Conservation (phyloP, 2,329 filamentous ascomycete genomes). For the Trichoderma pleuroti region DNA sequence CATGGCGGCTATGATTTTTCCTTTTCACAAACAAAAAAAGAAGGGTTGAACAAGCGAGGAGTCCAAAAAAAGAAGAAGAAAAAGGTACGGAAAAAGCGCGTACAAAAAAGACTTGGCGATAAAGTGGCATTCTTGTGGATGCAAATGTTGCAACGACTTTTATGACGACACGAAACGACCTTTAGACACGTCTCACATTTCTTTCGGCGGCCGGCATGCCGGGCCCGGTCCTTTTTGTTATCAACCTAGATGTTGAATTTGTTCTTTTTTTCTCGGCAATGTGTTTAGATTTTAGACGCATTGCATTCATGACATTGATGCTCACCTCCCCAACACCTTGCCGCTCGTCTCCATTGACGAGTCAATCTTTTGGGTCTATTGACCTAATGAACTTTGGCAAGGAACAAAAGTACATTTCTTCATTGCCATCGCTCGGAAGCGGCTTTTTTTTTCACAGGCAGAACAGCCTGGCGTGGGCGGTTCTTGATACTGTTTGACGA, state of each 20-base stretch:
- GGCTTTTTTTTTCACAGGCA: not conserved
- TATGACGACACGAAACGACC: slow-evolving; percentile 28
- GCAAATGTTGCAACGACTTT: slow-evolving; percentile 25
- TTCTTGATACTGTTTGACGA: not conserved
- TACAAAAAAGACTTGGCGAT: slow-evolving; percentile 1
- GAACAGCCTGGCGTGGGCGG: not conserved
- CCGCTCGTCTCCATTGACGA: not conserved
- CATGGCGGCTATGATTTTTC: slow-evolving; percentile 8
- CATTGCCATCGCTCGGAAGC: not conserved
- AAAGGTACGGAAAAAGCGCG: slow-evolving; percentile 7
- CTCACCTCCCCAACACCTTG: not conserved
- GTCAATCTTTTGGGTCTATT: not conserved
- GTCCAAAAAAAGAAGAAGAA: slow-evolving; percentile 14
- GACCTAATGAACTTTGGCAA: not conserved
- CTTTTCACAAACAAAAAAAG: not conserved
- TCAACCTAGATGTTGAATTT: slow-evolving; percentile 4
- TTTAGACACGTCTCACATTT: slow-evolving; percentile 18
- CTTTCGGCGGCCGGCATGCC: not conserved
- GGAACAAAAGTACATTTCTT: not conserved
- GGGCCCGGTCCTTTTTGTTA: not conserved
- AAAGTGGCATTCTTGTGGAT: slow-evolving; percentile 8
- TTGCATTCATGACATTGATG: slow-evolving; percentile 4
- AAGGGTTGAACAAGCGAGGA: not conserved
- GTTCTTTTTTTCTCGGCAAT: not conserved
- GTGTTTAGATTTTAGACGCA: slow-evolving; percentile 2